A percentile compares a stretch with the other conserved stretches of the same genome.
These are phyloP conservation scores for Dicorynia guianensis DNA, from an alignment of 306 rosid species.

Conservation along the genomic window DNA sequence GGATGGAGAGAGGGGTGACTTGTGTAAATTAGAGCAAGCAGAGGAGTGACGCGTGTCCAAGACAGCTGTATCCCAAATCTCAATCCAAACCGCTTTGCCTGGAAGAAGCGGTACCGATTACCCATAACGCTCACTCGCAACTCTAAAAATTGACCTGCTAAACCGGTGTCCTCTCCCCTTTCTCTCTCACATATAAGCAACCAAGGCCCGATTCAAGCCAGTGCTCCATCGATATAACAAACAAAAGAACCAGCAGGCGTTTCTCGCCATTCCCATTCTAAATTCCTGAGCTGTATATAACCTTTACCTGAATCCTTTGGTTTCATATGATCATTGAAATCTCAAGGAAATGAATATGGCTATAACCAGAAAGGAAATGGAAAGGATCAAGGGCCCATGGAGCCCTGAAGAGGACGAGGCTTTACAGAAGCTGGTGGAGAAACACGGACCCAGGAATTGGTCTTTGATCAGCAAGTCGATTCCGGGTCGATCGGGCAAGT, in stretches of 20 bases:
- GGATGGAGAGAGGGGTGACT: constrained; percentile 36
- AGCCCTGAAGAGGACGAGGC: constrained; percentile 93
- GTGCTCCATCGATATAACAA: neutral
- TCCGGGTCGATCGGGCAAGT: constrained; percentile 90
- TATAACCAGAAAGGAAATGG: constrained; percentile 59
- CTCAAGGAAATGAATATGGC: constrained; percentile 45
- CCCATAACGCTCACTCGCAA: constrained; percentile 34
- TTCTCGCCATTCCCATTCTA: no score
- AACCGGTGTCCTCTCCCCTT: constrained; percentile 60
- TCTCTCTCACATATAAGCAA: constrained; percentile 47
- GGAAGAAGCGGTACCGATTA: constrained; percentile 58
- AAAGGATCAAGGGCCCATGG: constrained; percentile 99
- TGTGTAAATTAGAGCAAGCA: constrained; percentile 34
- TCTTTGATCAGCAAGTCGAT: constrained; percentile 81
- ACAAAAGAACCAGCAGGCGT: neutral
- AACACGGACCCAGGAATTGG: constrained; percentile 92
- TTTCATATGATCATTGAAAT: neutral
- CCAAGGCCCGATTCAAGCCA: neutral
- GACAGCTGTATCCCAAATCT: constrained; percentile 92
- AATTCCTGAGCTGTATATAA: no score
- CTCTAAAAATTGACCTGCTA: constrained; percentile 50
- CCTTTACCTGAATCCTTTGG: no score
- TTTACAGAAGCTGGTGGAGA: constrained; percentile 67
- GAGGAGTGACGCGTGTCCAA: constrained; percentile 73
- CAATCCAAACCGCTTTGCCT: constrained; percentile 55